Evolutionary conservation across 1,284 basidiomycete genomes (phyloP).

Genomic region (Vanrija sp.): DNA sequence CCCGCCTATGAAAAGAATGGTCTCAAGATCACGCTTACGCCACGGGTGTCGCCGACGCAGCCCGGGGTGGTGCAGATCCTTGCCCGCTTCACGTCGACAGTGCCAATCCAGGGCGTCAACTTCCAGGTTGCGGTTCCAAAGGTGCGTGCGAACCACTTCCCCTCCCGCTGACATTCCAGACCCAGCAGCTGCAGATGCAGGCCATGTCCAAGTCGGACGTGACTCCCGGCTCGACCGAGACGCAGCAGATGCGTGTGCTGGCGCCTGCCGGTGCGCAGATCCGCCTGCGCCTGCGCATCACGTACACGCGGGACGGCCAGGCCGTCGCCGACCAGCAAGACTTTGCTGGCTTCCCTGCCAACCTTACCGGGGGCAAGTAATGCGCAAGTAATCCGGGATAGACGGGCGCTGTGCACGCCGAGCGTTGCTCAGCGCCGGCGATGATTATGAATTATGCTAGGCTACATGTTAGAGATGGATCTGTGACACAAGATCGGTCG

Average conservation of each 20-base stretch:
- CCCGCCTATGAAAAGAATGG: conserved; percentile 88
- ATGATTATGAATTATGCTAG: background rate
- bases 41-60: conserved; percentile 69
- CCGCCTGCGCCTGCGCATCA: conserved; percentile 79
- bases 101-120: conserved; percentile 63
- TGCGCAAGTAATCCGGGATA: background rate
- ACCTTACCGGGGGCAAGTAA: conserved; percentile 56
- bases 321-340: conserved; percentile 88
- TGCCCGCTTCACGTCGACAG: conserved; percentile 75
- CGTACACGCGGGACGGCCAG: conserved; percentile 66
- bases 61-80: conserved; percentile 86
- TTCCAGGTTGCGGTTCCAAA: conserved; percentile 99
- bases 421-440: background rate
- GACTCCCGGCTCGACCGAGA: conserved; percentile 73
- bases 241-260: conserved; percentile 90
- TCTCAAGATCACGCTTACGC: conserved; percentile 82
- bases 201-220: conserved; percentile 88
- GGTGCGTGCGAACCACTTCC: conserved; percentile 51
- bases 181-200: conserved; percentile 96
- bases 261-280: conserved; percentile 80
- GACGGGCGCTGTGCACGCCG: background rate
- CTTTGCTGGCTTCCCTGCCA: conserved; percentile 82
- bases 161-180: conserved; percentile 56
- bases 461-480: too few species aligned
- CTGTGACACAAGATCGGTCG: too few species aligned